Base-by-base conservation (phyloP, 179 eudicot genomes). In the Nepenthes alata region DNA sequence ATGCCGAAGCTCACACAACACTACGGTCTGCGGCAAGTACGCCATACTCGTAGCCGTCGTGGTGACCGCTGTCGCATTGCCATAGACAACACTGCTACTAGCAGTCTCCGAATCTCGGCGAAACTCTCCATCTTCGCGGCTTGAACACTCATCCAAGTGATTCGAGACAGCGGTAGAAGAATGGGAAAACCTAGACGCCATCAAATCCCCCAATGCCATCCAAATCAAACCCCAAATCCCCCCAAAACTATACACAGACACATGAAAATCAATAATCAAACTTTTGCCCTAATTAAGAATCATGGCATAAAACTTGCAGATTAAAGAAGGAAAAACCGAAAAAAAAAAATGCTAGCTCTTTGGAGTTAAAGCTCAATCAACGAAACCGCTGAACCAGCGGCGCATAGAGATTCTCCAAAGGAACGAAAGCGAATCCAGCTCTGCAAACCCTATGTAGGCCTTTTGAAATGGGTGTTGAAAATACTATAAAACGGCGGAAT, bases 121-220 rank as follows among this genome's bases (percentile, higher is more conserved):
- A 47, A 71, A 67, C 37, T 76, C 85, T 13, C 64, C 75, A 37
- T 72, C 72, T 3, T 66, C 75, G 9, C 69, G 60, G 55, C 61
- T 73, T 49, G 76, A 44, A 47, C 64, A 89, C 49, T 77, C 83
- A 34, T 72, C 82, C 64, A 75, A 70, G 66, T 81, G 84, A 67
- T 61, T 80, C 11, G 89, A 77, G 2, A 80, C 79, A 38, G 70
- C 70, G 2, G 72, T 62, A 0, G 88, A 66, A 25, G 90, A 85
- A 58, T 85, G 82, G 6, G 94, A 72, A 67, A 83, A 88, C 81
- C 91, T 74, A 51, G 96, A 76, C 61, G 83, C 87, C 96, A 89
- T 87, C 60, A 89, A 83, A 79, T 91, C 98, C 35, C 95, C 98
- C 83, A 91, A 85, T 76, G 98, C 98, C 98, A 91, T 91, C 74